These are phyloP conservation scores for Raphanus hybrid DNA, from an alignment of 441 rosid genomes.

Conservation along the genomic window DNA sequence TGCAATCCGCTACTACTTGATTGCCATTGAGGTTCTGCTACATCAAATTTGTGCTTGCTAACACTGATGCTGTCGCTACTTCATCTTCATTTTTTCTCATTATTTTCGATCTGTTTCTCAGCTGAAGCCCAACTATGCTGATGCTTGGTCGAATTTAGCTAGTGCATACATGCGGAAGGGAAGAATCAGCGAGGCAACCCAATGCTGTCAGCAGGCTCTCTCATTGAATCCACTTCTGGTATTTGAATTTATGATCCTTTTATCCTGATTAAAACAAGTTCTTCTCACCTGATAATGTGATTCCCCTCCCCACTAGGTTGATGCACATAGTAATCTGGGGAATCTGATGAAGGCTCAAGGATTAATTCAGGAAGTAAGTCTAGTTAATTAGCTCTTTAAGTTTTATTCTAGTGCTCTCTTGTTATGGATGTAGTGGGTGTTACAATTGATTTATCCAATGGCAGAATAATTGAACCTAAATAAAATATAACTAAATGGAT, in stretches of 20 bases:
- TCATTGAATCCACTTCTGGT: slow-evolving; percentile 91
- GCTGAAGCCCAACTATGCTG: slow-evolving; percentile 97
- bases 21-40: slow-evolving; percentile 91
- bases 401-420: slow-evolving; percentile 19
- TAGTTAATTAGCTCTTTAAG: slow-evolving; percentile 7
- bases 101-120: slow-evolving; percentile 43
- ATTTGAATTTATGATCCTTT: slow-evolving; percentile 22
- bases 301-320: slow-evolving; percentile 63
- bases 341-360: slow-evolving; percentile 98
- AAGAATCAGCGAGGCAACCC: slow-evolving; percentile 88
- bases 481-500: slow-evolving; percentile 22
- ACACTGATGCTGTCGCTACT: slow-evolving; percentile 7
- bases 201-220: slow-evolving; percentile 96
- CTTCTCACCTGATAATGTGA: slow-evolving; percentile 28
- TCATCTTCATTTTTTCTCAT: slow-evolving; percentile 7
- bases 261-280: slow-evolving; percentile 2
- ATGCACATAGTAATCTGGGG: slow-evolving; percentile 97
- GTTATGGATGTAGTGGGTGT: slow-evolving; percentile 2
- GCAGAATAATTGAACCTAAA: slow-evolving; percentile 21
- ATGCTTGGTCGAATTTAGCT: slow-evolving; percentile 99
- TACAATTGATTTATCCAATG: slow-evolving; percentile 11
- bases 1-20: slow-evolving; percentile 88
- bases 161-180: slow-evolving; percentile 99
- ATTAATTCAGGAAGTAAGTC: slow-evolving; percentile 92
- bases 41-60: slow-evolving; percentile 7